These are phyloP conservation scores for Hanseniaspora pseudoguilliermondii DNA, from an alignment of 805 yeast genomes.

Conservation along the genomic window DNA sequence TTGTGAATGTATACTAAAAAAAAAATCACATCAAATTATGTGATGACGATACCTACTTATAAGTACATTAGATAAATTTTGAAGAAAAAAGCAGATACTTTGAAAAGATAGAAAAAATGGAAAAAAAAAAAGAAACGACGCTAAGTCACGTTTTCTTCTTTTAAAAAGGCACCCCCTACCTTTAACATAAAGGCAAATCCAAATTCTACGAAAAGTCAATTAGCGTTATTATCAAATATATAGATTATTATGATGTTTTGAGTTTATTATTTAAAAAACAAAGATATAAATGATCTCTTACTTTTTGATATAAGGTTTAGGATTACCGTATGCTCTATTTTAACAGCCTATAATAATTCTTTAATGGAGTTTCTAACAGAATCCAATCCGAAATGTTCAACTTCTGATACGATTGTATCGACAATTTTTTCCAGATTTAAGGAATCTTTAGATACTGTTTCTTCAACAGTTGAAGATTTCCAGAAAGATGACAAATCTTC, in stretches of 20 bases:
- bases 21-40: neutral
- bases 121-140: slow-evolving; percentile 1
- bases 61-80: neutral
- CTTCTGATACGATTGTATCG: slow-evolving; percentile 15
- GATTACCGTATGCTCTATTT: neutral
- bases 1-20: no score
- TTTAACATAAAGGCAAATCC: no score
- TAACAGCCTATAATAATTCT: slow-evolving; percentile 14
- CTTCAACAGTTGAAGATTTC: slow-evolving; percentile 23
- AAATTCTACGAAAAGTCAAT: no score
- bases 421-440: slow-evolving; percentile 6
- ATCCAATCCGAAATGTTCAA: slow-evolving; percentile 19
- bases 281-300: no score
- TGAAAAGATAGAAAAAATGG: neutral
- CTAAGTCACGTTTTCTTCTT: neutral
- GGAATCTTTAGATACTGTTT: neutral
- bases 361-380: slow-evolving; percentile 23
- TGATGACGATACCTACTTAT: neutral
- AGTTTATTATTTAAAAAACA: no score
- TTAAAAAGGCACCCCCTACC: no score
- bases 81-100: neutral
- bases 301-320: no score
- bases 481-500: slow-evolving; percentile 56
- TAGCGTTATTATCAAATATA: no score
- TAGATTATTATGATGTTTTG: no score